phyloP scores from a whole-genome alignment of 83 land plant genomes.

The Diphasiastrum complanatum region DNA sequence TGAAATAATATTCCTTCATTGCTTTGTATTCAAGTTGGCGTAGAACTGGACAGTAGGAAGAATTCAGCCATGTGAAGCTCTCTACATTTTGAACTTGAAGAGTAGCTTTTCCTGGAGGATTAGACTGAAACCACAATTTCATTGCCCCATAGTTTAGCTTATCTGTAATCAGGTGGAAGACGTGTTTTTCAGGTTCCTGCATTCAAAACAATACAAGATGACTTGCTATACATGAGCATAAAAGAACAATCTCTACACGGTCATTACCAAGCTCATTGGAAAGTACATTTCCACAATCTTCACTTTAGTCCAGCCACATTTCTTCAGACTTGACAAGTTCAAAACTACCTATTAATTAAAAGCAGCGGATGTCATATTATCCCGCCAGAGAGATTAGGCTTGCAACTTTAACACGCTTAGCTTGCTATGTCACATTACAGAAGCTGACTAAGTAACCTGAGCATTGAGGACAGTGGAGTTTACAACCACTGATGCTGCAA shows the following conservation, averaged over 20 bases:
- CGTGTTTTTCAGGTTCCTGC: constrained; percentile 67
- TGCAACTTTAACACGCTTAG: background rate
- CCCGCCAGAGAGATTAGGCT: background rate
- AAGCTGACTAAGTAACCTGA: constrained; percentile 45
- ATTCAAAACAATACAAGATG: background rate
- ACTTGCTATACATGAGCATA: background rate
- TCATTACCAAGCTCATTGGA: background rate
- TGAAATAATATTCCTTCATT: constrained; percentile 63
- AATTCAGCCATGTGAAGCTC: constrained; percentile 57
- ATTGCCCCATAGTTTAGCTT: constrained; percentile 62
- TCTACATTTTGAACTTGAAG: constrained; percentile 61
- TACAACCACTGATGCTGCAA: constrained; percentile 95
- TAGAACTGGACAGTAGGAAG: constrained; percentile 62
- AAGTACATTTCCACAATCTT: too few species aligned
- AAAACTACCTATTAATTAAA: too few species aligned
- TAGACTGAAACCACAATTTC: constrained; percentile 64
- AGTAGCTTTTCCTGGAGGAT: constrained; percentile 61
- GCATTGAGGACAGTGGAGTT: constrained; percentile 81
- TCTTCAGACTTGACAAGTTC: too few species aligned
- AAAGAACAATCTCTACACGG: background rate
- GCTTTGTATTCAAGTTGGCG: constrained; percentile 53
- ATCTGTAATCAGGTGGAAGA: constrained; percentile 64
- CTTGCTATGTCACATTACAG: too few species aligned
- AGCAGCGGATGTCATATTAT: too few species aligned
- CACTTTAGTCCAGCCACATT: too few species aligned